Evolutionary conservation across 1,284 basidiomycete genomes (phyloP), one percentile per base, ranked within the genome.

Genomic region (Fomitopsis schrenkii): DNA sequence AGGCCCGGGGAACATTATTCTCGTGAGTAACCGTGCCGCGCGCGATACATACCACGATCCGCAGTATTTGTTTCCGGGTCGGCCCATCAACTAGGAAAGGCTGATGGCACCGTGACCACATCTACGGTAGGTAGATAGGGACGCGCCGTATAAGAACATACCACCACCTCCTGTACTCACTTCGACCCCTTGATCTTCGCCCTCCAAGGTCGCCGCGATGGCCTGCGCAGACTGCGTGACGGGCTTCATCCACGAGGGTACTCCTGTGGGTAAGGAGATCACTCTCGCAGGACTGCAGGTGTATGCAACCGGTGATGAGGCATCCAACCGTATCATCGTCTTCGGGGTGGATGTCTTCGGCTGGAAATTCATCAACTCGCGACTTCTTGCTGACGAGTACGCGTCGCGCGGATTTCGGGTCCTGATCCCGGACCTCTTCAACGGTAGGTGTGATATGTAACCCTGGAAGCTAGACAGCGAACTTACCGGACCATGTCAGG

Each of bases 381-480:
- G 68, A 35, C 63, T 70, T 30, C 63, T 70, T 61, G 67, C 65
- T 54, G 68, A 70, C 63, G 64, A 68, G 60, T 70, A 68, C 56
- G 67, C 65, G 36, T 52, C 62, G 44, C 58, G 59, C n/a, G 66
- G 65, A 1, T 68, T 69, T 62, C 59, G 60, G 15, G 67, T 69
- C 45, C 42, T 65, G 53, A 36, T 69, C 19, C 66, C 67, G 22
- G 67, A 70, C 54, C 57, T 68, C 36, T 70, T 68, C 60, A 57
- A 56, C 42, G 67, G 68, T 68, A 28, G 22, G 68, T 57, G 17
- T 19, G n/a, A 0, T 33, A 2, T 15, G n/a, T 40, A 28, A 28
- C 7, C 2, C 5, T 1, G 17, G 1, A n/a, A 30, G 35, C 46
- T 10, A 17, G 12, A 26, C 7, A 17, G 9, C 10, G 15, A 36